Evolutionary conservation across 108 stramenopile genomes (phyloP), one percentile per base, ranked within the genome.

Genomic region (Fistulifera pelliculosa): DNA sequence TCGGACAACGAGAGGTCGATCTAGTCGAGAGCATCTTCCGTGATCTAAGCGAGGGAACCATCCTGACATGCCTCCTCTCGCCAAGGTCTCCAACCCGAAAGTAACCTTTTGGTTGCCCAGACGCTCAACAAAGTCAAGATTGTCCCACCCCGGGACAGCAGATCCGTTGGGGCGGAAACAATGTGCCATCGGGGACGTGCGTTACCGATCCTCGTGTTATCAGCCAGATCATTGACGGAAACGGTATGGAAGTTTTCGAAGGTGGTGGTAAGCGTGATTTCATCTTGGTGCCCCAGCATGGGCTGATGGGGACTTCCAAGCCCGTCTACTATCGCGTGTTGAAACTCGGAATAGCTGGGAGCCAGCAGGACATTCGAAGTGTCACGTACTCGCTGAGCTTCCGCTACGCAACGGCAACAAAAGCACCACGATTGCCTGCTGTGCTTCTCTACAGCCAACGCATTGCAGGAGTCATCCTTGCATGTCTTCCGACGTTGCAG

Each of bases 331-430:
- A 52, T 26, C 19, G 52, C 3, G 19, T 21, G 19, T 11, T 52
- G 5, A 21, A 22, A 10, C 18, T 22, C 11, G 52, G 23, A 26
- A 52, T 23, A 4, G 18, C 3, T 21, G 6, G 6, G 19, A 52
- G 21, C 11, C 7, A 26, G 23, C 5, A 21, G 3, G 6, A 6
- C 10, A 18, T 52, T 18, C 3, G 23, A 10, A 11, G 28, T 28
- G 21, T 52, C 7, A 52, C 52, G 52, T 52, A 52, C 11, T 18
- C 19, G 35, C 10, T 52, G 19, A 52, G 52, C 23, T 52, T 38
- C 25, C 52, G 23, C 6, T 52, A 52, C 52, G 52, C 21, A 23
- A 52, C 35, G 5, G 52, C 52, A 21, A 52, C 52, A 52, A 52
- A 52, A 11, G 18, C 11, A 7, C 17, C 25, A 8, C 52, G 52